Conservation (phyloP, 768 basidiomycete genomes). For the Cyclocybe cylindracea region DNA sequence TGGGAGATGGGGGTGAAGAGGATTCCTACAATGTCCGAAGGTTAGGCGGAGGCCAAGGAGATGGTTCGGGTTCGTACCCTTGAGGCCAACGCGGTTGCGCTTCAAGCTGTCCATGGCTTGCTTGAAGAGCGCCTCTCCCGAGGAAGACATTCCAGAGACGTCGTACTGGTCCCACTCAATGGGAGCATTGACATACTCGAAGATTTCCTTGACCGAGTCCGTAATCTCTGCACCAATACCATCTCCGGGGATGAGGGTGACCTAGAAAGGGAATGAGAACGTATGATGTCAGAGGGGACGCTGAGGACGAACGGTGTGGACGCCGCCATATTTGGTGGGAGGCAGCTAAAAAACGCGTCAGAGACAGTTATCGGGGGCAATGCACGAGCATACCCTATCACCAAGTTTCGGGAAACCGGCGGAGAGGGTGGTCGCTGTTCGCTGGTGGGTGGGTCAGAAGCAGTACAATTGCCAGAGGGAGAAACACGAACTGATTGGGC, state of each 20-base stretch:
- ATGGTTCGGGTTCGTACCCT: slow-evolving; percentile 60
- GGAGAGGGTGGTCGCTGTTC: slow-evolving; percentile 74
- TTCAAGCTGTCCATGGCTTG: slow-evolving; percentile 98
- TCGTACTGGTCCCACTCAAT: slow-evolving; percentile 99
- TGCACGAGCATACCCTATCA: slow-evolving; percentile 51
- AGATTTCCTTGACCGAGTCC: slow-evolving; percentile 98
- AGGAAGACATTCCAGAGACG: slow-evolving; percentile 93
- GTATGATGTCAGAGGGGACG: slow-evolving; percentile 6
- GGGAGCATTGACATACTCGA: slow-evolving; percentile 95
- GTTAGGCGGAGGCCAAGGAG: slow-evolving; percentile 1
- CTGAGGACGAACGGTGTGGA: slow-evolving; percentile 71
- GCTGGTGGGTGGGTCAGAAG: slow-evolving; percentile 35
- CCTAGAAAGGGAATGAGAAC: slow-evolving; percentile 47
- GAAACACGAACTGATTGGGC: slow-evolving; percentile 50
- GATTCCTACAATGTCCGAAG: slow-evolving; percentile 62
- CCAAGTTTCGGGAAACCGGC: slow-evolving; percentile 78
- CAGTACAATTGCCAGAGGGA: not conserved
- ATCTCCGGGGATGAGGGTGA: slow-evolving; percentile 97
- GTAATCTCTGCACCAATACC: slow-evolving; percentile 98
- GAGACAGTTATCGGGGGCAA: slow-evolving; percentile 10
- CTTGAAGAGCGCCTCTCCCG: slow-evolving; percentile 94
- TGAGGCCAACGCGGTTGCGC: slow-evolving; percentile 96
- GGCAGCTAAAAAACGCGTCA: slow-evolving; percentile 44
- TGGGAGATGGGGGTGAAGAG: slow-evolving; percentile 98
- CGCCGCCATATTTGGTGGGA: slow-evolving; percentile 88